Base-by-base conservation (phyloP, 1,284 basidiomycete species). In the Sporisorium scitamineum region DNA sequence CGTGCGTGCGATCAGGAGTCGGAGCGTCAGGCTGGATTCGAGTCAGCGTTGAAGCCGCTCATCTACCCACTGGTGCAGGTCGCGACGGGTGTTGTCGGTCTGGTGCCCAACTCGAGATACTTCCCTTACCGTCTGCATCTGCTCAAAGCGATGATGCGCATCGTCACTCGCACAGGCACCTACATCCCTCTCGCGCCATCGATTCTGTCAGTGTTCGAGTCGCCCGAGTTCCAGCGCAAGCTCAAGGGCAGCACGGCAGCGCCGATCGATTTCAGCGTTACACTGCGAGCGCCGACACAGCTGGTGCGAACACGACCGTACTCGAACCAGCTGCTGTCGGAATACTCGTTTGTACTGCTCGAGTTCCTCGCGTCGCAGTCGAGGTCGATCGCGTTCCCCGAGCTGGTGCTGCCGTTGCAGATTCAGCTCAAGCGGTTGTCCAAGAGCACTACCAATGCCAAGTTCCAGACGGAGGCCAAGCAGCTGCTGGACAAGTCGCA, bases 11-110 rank as follows among this genome's bases (percentile, higher is more conserved):
- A 80, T 51, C 42, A 47, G 24, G 71, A 79, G 47, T 61, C 60
- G 32, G 71, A 77, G 29, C 54, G 48, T 26, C 76, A 82, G 60
- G 59, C 63, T 31, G 73, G 73, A 22, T 59, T 65, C 24, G 91
- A 92, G 80, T 94, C 91, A 83, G 92, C 93, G 65, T 88, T 99
- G 68, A 90, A 91, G 84, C 90, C 94, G 18, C 88, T 99, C 69
- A 91, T 99, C 65, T 99, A 97, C 86, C 97, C 97, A 9, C 89
- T 99, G 8, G 93, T 96, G 7, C 97, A 99, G 86, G 93, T 99
- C 52, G 90, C 93, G 47, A 88, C 97, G 34, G 97, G 97, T 42
- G 93, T 94, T 52, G 92, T 96, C 92, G 95, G 95, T 76, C 90
- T 97, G 51, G 90, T 97, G 48, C 92, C 92, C 10, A 92, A 91